Evolutionary conservation across 345 rosid species (phyloP), one percentile per base, ranked within the genome.

Genomic region (Hibiscus syriacus): DNA sequence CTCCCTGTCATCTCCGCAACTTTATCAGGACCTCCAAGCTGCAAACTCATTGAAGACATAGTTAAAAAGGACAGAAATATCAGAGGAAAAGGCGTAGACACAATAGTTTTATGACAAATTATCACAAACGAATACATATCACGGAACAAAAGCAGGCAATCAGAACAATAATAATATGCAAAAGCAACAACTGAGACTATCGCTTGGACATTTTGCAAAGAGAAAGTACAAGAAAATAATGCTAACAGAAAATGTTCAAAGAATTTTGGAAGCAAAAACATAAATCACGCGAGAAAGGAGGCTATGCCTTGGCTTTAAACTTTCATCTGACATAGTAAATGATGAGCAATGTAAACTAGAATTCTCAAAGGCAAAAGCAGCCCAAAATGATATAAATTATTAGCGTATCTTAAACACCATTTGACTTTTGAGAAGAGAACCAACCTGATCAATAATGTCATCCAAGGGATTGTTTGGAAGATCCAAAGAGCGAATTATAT

Each of bases 1-100:
- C 99, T 86, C 72, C 99, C 99, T 53, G 97, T 94, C 82, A 94
- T 86, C 79, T 94, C 99, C 72, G 99, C 95, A 70, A 94, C 95
- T 73, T 83, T 91, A 59, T 89, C 96, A 73, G 97, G 99, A 74
- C 97, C 99, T 71, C 99, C 99, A 77, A 94, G 99, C 99, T 91
- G 86, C 82, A 78, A 26, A 62, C 70, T 52, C 62, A 65, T 46
- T 38, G 34, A 9, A 68, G 52, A 46, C 55, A 67, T 38, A 14
- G 49, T 78, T 26, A 72, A 74, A 46, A 72, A 46, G 58, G 45
- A 63, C 23, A n/a, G n/a, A 22, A 65, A 2, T 55, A 70, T 57
- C 25, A 60, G 48, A n/a, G 55, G 43, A 38, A 38, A 53, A 38
- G 46, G 14, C 7, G 1, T 30, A 43, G 34, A 54, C n/a, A 0